Percentiles rank a stretch among this genome's conserved stretches.
These are phyloP conservation scores for Phialophora chinensis DNA, from an alignment of 2,329 filamentous ascomycete genomes.

Conservation along the genomic window DNA sequence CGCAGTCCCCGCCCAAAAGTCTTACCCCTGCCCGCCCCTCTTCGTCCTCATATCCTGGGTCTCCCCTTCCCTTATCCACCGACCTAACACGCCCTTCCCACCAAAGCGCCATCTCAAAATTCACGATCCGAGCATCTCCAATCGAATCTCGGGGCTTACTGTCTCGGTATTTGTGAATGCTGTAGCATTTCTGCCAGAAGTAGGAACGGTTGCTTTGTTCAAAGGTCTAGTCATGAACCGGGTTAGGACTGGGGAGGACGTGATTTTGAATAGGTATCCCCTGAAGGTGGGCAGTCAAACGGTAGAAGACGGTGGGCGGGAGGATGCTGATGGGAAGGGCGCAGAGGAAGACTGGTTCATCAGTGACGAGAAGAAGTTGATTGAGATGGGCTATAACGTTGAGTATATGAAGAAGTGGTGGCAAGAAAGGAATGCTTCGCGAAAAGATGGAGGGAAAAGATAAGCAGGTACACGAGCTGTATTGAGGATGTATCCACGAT, in stretches of 20 bases:
- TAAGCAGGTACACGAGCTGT: not conserved
- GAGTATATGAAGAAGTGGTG: slow-evolving; percentile 38
- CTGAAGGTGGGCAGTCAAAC: slow-evolving; percentile 5
- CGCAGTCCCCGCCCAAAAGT: slow-evolving; percentile 26
- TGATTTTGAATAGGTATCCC: slow-evolving; percentile 44
- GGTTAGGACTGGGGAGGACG: slow-evolving; percentile 28
- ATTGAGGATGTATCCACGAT: not conserved
- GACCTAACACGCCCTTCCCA: slow-evolving; percentile 38
- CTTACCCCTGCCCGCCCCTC: slow-evolving; percentile 41
- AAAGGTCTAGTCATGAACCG: slow-evolving; percentile 42
- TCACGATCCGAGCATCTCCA: slow-evolving; percentile 39
- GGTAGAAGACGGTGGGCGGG: slow-evolving; percentile 6
- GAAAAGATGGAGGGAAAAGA: not conserved
- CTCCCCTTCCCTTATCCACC: slow-evolving; percentile 38
- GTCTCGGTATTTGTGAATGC: slow-evolving; percentile 43
- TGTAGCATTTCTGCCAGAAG: slow-evolving; percentile 38
- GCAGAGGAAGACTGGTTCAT: slow-evolving; percentile 40
- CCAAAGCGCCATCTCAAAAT: slow-evolving; percentile 43
- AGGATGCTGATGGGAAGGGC: not conserved
- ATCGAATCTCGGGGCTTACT: slow-evolving; percentile 36
- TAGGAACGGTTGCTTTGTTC: slow-evolving; percentile 43
- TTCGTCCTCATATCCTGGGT: slow-evolving; percentile 42
- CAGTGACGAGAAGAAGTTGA: slow-evolving; percentile 32
- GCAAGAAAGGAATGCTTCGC: slow-evolving; percentile 24
- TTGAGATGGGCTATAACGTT: slow-evolving; percentile 34